Conservation (phyloP, 208 protist genomes). For the Trypanosoma grayi region DNA sequence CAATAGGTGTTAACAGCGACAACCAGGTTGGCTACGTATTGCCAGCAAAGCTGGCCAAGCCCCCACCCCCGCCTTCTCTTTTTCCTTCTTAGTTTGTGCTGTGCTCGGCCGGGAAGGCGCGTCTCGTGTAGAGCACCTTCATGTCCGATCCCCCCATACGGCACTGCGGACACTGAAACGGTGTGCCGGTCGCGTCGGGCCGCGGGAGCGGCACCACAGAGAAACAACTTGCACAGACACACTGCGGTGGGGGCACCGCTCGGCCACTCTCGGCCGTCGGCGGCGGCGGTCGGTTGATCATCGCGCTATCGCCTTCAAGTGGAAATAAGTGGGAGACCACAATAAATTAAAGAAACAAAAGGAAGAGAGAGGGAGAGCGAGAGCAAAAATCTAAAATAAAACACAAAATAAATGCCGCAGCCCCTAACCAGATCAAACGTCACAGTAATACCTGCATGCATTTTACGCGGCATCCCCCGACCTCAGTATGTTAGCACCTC, state of each 20-base stretch:
- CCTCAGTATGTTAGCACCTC: too few relatives aligned
- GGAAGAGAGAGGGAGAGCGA: background rate
- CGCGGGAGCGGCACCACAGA: constrained; percentile 55
- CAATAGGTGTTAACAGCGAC: too few relatives aligned
- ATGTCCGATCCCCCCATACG: constrained; percentile 70
- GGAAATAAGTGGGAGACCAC: constrained; percentile 21
- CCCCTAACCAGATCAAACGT: background rate
- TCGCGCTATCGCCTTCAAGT: background rate
- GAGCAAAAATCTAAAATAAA: background rate
- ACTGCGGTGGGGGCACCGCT: constrained; percentile 25
- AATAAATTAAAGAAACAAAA: background rate
- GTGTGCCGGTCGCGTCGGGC: constrained; percentile 38
- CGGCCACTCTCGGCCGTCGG: background rate
- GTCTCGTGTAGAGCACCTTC: constrained; percentile 75
- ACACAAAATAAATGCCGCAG: too few relatives aligned
- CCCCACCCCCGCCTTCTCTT: background rate
- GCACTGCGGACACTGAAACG: constrained; percentile 82
- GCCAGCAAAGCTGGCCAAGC: too few relatives aligned
- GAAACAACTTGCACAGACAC: constrained; percentile 78
- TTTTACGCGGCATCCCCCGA: too few relatives aligned
- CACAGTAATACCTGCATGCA: constrained; percentile 3
- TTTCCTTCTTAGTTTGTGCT: constrained; percentile 47
- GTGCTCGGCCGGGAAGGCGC: constrained; percentile 72
- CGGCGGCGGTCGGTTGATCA: constrained; percentile 18
- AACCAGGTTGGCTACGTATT: too few relatives aligned